A percentile compares a stretch with the other conserved stretches of the same genome.
phyloP scores from a whole-genome alignment of 2,329 filamentous ascomycete genomes.

The Botrytis pseudocinerea region DNA sequence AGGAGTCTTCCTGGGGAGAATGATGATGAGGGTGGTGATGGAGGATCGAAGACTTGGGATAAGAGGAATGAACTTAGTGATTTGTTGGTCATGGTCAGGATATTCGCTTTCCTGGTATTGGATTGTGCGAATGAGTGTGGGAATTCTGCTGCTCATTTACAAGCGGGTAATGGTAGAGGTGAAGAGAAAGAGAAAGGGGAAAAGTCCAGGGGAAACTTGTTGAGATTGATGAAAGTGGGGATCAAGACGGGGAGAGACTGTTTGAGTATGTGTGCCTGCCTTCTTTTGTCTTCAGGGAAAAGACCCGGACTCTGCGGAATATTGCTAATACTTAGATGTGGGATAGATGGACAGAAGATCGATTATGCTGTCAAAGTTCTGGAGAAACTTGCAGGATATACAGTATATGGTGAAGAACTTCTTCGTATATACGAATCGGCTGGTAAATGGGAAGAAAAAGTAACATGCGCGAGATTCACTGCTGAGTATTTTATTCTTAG shows the following conservation, averaged over 20 bases:
- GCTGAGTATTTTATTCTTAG: conserved; percentile 41
- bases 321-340: neutral
- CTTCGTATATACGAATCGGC: conserved; percentile 41
- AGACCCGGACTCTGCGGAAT: neutral
- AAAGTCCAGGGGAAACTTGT: conserved; percentile 43
- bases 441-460: conserved; percentile 32
- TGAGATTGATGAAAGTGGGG: conserved; percentile 65
- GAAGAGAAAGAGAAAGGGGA: conserved; percentile 31
- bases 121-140: conserved; percentile 51
- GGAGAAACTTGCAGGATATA: conserved; percentile 63
- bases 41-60: conserved; percentile 3
- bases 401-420: conserved; percentile 51
- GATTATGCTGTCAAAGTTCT: conserved; percentile 62
- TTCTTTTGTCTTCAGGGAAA: fast-evolving
- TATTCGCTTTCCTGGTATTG: conserved; percentile 68
- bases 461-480: conserved; percentile 38
- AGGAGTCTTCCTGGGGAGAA: conserved; percentile 35
- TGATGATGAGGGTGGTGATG: conserved; percentile 25
- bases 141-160: neutral
- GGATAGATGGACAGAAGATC: conserved; percentile 46
- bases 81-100: conserved; percentile 43
- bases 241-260: conserved; percentile 66
- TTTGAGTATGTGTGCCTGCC: conserved; percentile 50
- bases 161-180: too few relatives aligned
- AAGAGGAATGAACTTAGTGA: neutral